Evolutionary conservation across 805 yeast species (phyloP), one percentile per base, ranked within the genome.

Genomic region (Yamadazyma tumulicola): DNA sequence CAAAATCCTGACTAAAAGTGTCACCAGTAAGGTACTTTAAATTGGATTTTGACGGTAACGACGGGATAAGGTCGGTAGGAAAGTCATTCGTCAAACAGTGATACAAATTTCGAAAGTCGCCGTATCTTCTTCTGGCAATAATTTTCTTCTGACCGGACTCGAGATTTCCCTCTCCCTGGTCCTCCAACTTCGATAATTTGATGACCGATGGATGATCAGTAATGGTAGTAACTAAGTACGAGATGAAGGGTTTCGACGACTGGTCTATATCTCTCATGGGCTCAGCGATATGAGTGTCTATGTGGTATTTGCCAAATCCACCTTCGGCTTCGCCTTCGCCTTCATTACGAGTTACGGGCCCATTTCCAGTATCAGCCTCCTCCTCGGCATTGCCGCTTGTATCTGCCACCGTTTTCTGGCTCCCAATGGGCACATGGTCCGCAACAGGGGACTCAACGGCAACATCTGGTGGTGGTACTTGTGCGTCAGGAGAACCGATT

Each of bases 1-100:
- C 91, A 57, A 93, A 93, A 39, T 85, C 88, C 10, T 76, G 69
- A 18, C 91, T 79, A 55, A 91, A 91, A 24, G 97, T 70, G 49
- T 91, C 97, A 8, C 98, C 97, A 24, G 94, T 88, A 34, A 91
- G 72, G 59, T 93, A 91, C 55, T 91, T 96, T 48, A 91, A 68
- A 41, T 95, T 76, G 63, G 85, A 85, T 57, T 88, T 89, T 42
- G 91, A 94, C 0, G 98, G 98, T 35, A 91, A 68, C 10, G 97
- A 97, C 1, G 98, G 98, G 0, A 91, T 77, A 10, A 93, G 76
- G 40, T 85, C 71, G 4, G 93, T 84, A 0, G 97, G 96, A 54
- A 69, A 84, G 53, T 89, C 96, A 46, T 77, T 81, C 32, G 70
- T 56, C 35, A 91, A 64, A 37, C 86, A 79, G 41, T 81, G 84